Evolutionary conservation across 345 rosid genomes (phyloP).

Genomic region (Isatis tinctoria): DNA sequence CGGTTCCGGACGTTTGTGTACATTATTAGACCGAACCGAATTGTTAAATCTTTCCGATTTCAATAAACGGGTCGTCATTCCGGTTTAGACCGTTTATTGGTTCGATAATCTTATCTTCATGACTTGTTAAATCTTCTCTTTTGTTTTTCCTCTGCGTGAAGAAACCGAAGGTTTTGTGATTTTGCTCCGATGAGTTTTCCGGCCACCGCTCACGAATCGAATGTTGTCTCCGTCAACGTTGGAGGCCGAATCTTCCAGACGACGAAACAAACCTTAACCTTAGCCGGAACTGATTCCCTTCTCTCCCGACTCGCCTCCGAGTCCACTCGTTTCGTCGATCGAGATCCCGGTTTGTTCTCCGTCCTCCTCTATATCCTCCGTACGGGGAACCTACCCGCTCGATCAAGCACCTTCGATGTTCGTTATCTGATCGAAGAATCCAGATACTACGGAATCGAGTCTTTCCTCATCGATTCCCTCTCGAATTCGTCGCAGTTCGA

Average conservation of each 20-base stretch:
- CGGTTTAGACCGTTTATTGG: background rate
- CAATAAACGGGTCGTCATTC: background rate
- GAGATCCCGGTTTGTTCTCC: conserved; percentile 84
- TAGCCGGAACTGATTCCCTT: conserved; percentile 63
- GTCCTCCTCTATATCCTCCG: conserved; percentile 71
- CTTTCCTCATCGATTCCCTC: conserved; percentile 49
- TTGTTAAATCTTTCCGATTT: conserved; percentile 8
- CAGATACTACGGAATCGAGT: conserved; percentile 60
- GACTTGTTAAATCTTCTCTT: too few relatives aligned
- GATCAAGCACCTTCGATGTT: conserved; percentile 55
- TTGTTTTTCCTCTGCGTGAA: too few relatives aligned
- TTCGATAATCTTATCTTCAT: too few relatives aligned
- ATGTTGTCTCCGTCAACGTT: conserved; percentile 58
- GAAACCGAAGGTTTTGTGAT: too few relatives aligned
- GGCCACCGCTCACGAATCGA: conserved; percentile 16
- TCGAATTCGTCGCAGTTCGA: conserved; percentile 72
- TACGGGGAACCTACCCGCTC: conserved; percentile 74
- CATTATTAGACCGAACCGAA: conserved; percentile 32
- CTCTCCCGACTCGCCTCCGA: conserved; percentile 47
- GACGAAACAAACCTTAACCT: conserved; percentile 61
- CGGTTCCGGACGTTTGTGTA: conserved; percentile 24
- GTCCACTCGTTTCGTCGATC: conserved; percentile 61
- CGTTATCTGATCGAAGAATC: conserved; percentile 79
- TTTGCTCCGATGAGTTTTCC: conserved; percentile 17
- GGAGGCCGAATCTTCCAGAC: conserved; percentile 80